Evolutionary conservation across 2,329 filamentous ascomycete species (phyloP), one percentile per base, ranked within the genome.

Genomic region (Ophiostoma sp.): DNA sequence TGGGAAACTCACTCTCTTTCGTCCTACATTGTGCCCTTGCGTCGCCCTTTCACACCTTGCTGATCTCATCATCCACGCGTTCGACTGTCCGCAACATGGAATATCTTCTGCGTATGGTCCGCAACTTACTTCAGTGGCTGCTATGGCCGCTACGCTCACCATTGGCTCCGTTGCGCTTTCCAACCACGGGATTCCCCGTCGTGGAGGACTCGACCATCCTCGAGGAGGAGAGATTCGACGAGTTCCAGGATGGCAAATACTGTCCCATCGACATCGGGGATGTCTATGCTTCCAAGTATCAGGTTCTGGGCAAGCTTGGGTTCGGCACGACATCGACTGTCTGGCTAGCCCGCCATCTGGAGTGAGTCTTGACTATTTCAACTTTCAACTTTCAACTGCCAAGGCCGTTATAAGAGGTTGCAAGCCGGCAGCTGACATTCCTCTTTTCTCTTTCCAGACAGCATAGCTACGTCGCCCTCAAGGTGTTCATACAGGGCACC

Each of bases 271-370:
- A 57, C 23, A 57, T 57, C 13, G 52, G n/a, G 6, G 52, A 57
- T 27, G 52, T 57, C 23, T 57, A 57, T 17, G n/a, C 20, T 20
- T 57, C 52, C n/a, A 57, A 57, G 8, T 57, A 57, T 17, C 52
- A 57, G 23, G 52, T 57, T n/a, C 52, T 57, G 6, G 52, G 52
- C 52, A 57, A 57, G n/a, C n/a, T 57, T 3, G 52, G 52, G n/a
- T 57, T 57, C 8, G 52, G 52, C 15, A 57, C 52, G 10, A 57
- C 52, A 11, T 57, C 52, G 4, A 27, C 52, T 11, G 52, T 57
- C 20, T 57, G 52, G n/a, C 52, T 57, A 31, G 52, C 52, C 52
- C 52, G 52, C 52, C 52, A 57, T 57, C 52, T 57, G 3, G n/a
- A 57, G 52, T 57, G 1, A 17, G 23, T 57, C 52, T 3, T 31